phyloP scores from a whole-genome alignment of 495 filamentous ascomycete genomes.

The Penicillium canariense region DNA sequence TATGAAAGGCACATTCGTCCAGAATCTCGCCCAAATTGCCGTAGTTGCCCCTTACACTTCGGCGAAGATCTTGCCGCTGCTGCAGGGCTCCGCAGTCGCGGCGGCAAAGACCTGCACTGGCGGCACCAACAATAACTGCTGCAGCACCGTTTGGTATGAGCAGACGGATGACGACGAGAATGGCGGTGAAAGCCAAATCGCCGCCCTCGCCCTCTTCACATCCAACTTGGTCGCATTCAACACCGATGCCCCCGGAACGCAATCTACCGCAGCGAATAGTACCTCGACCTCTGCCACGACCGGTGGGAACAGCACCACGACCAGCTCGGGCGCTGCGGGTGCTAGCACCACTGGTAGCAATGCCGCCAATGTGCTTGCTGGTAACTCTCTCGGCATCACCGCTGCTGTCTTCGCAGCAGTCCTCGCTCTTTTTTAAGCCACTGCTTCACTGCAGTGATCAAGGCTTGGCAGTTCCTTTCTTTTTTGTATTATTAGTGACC shows the following conservation, averaged over 20 bases:
- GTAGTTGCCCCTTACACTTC: constrained; percentile 63
- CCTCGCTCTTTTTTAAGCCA: constrained; percentile 2
- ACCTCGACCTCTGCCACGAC: constrained; percentile 14
- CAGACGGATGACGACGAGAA: constrained; percentile 57
- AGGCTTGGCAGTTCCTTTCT: not conserved
- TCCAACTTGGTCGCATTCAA: constrained; percentile 43
- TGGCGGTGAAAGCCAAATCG: constrained; percentile 49
- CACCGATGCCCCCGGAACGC: not conserved
- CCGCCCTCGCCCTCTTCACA: constrained; percentile 51
- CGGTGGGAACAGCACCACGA: not conserved
- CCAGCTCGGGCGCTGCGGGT: not conserved
- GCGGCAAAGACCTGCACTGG: constrained; percentile 66
- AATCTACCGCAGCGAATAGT: constrained; percentile 9
- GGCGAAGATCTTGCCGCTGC: constrained; percentile 56
- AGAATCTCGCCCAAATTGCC: constrained; percentile 58
- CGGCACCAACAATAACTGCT: constrained; percentile 55
- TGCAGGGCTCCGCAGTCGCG: constrained; percentile 60
- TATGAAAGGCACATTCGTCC: constrained; percentile 68
- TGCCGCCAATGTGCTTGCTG: constrained; percentile 6
- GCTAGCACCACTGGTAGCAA: not conserved
- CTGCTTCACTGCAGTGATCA: not conserved
- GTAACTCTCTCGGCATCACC: not conserved
- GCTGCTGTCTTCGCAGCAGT: constrained; percentile 4
- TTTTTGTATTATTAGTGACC: not conserved
- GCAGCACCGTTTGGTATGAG: constrained; percentile 67